Base-by-base conservation (phyloP, 1,284 basidiomycete species). In the Trichosporon coremiiforme region DNA sequence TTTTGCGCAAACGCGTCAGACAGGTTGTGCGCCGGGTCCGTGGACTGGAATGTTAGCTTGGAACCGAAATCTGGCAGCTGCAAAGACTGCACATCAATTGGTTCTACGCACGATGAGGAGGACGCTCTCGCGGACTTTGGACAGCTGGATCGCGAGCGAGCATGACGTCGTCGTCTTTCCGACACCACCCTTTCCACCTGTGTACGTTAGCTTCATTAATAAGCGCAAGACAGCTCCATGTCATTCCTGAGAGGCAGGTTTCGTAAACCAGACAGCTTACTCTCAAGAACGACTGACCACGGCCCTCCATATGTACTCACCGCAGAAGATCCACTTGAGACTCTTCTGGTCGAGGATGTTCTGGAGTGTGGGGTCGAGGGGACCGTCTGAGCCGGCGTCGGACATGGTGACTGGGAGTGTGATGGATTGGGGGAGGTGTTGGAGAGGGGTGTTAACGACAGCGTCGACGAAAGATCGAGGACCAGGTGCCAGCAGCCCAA, bases 1-100 rank as follows among this genome's bases (percentile, higher is more conserved):
- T 99, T 99, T 82, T 99, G 96, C 12, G 94, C 93, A 83, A 99
- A 99, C 7, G 97, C 96, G 84, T 99, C 96, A 15, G 95, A 98
- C 50, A 99, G 86, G 84, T 99, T 99, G 86, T 99, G 96, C 50
- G 96, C 96, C 12, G 96, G 97, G 84, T 99, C 96, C 8, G 96
- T 99, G 12, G 95, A 98, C 94, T 97, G 79, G 17, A 33, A 13
- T 17, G 31, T 47, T 36, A 66, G 8, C 20, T 68, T 33, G 57
- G 25, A 4, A 10, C 33, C 33, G 9, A 35, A 6, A 8, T 12
- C 29, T 15, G 9, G 29, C 55, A 31, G 31, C 12, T 33, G 25
- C 29, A 55, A 17, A 22, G 22, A 25, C 25, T 25, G 25, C 25
- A 25, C 25, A 25, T 25, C 25, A 25, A 35, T 35, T 10, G 7